Percentiles rank a stretch among this genome's conserved stretches.
Evolutionary conservation across 352 stramenopile genomes (phyloP).

Genomic region (Phytophthora tentaculata): DNA sequence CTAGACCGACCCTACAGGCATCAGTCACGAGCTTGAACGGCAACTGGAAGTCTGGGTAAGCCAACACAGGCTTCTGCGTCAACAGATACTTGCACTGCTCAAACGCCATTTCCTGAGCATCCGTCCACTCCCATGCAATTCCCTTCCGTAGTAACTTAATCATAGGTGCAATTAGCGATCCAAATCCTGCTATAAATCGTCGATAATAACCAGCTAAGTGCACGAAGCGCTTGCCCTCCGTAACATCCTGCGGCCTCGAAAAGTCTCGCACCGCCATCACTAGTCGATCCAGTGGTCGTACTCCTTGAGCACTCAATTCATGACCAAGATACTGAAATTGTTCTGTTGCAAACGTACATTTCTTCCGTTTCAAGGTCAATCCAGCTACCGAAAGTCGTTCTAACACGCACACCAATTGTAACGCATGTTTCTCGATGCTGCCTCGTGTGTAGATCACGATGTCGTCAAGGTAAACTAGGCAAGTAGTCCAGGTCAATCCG

Average conservation of each 20-base stretch:
- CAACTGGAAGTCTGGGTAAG: constrained; percentile 3
- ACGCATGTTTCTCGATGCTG: not conserved
- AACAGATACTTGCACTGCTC: not conserved
- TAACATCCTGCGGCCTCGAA: not conserved
- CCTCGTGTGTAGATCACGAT: not conserved
- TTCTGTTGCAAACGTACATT: not conserved
- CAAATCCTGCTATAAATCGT: not conserved
- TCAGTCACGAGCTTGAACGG: not conserved
- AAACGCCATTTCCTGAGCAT: not conserved
- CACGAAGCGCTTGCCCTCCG: not conserved
- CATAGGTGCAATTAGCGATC: not conserved
- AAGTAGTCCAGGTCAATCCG: not conserved
- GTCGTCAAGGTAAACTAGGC: not conserved
- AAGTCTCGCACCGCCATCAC: not conserved
- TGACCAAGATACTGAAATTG: not conserved
- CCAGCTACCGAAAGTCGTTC: not conserved
- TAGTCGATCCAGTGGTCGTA: not conserved
- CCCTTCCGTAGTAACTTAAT: not conserved
- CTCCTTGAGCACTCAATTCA: not conserved
- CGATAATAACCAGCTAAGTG: not conserved
- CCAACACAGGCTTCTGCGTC: not conserved
- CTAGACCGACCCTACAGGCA: no score
- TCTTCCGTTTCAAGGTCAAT: not conserved
- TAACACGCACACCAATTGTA: not conserved
- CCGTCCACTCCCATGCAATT: not conserved